Evolutionary conservation across 2,329 filamentous ascomycete genomes (phyloP).

Genomic region (Trichoderma harzianum): DNA sequence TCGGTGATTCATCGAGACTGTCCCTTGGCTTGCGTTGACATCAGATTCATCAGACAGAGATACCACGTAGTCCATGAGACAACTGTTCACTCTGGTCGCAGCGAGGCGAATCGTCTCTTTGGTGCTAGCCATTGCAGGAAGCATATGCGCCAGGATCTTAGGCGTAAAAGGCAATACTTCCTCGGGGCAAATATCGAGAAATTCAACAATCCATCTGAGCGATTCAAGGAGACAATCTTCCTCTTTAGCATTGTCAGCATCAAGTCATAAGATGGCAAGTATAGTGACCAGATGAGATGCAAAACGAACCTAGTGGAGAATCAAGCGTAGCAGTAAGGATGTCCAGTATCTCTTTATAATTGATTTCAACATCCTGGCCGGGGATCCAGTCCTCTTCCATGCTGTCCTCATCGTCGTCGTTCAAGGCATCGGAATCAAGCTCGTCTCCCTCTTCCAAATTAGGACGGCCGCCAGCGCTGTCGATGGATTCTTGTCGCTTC

Average conservation of each 20-base stretch:
- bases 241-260: constrained; percentile 47
- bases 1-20: constrained; percentile 36
- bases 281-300: not conserved
- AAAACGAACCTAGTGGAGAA: constrained; percentile 66
- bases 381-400: constrained; percentile 94
- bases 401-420: constrained; percentile 58
- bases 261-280: not conserved
- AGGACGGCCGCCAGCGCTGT: constrained; percentile 59
- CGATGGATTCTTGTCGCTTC: constrained; percentile 67
- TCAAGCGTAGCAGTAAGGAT: constrained; percentile 89
- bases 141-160: constrained; percentile 82
- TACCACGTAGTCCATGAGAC: constrained; percentile 90
- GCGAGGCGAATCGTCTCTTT: constrained; percentile 86
- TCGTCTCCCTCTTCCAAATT: constrained; percentile 60
- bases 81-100: constrained; percentile 83
- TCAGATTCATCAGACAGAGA: constrained; percentile 72
- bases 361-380: constrained; percentile 92
- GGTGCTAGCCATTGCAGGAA: constrained; percentile 90
- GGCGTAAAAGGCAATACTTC: constrained; percentile 95
- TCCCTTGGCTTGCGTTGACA: constrained; percentile 23
- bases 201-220: constrained; percentile 90
- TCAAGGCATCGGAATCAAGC: constrained; percentile 53
- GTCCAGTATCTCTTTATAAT: constrained; percentile 85
- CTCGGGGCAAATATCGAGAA: constrained; percentile 95
- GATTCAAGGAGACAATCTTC: constrained; percentile 91